Percentiles rank a stretch among this genome's conserved stretches.
phyloP scores from a whole-genome alignment of 257 asterid species.

The Solanum stenotomum region DNA sequence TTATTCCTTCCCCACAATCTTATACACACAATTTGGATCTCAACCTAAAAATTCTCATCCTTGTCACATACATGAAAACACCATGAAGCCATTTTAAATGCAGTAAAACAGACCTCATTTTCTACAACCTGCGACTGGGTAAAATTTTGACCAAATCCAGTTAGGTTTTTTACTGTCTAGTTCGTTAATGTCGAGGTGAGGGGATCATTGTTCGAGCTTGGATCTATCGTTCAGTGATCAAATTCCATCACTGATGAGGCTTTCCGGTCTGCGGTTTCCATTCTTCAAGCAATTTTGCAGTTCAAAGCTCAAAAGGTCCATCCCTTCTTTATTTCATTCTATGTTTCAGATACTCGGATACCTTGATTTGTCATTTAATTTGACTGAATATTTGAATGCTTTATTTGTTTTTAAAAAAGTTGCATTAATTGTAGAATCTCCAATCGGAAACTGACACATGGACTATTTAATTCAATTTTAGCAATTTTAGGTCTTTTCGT shows the following conservation, averaged over 20 bases:
- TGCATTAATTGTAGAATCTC: not conserved
- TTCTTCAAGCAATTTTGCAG: not conserved
- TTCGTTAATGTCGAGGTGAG: not conserved
- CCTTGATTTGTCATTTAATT: not conserved
- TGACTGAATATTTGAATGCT: not conserved
- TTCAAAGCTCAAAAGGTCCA: not conserved
- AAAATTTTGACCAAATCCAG: not conserved
- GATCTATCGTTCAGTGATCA: not conserved
- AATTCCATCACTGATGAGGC: not conserved
- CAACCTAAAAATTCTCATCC: not conserved
- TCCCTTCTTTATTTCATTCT: not conserved
- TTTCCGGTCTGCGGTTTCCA: not conserved
- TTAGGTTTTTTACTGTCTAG: not conserved
- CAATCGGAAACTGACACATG: not conserved
- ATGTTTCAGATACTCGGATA: not conserved
- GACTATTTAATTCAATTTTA: not conserved
- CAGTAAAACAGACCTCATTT: not conserved
- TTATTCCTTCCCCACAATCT: not conserved
- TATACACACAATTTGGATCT: not conserved
- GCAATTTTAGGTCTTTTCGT: not conserved
- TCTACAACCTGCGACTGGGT: not conserved
- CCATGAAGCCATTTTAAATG: not conserved
- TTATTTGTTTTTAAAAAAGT: not conserved
- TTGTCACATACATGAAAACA: not conserved
- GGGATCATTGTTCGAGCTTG: not conserved